Base-by-base conservation (phyloP, 805 yeast species). In the Phaffomyces thermotolerans region DNA sequence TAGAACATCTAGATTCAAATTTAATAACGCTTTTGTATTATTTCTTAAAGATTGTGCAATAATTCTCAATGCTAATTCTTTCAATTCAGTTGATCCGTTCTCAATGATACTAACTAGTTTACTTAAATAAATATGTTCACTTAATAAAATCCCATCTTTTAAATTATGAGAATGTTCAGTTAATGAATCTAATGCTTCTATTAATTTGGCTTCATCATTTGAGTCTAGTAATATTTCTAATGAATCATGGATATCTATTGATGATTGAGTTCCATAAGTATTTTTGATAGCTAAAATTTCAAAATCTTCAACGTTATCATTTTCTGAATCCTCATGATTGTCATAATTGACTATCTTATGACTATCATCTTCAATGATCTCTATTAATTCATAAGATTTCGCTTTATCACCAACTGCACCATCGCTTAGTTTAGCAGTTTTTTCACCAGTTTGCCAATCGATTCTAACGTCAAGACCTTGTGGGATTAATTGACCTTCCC, bases 401-500 rank as follows among this genome's bases (percentile, higher is more conserved):
- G 3, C 14, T 9, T 31, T 31, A 6, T n/a, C 9, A 17, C 8
- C 34, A 8, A 10, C 13, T 9, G 32, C 53, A 34, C 9, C 42
- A 52, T 57, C 56, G 24, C 67, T 73, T 47, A 78, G 52, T 51
- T 78, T 84, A 1, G 95, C 96, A 60, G 82, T 84, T 53, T 73
- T 77, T 24, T 65, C 61, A 17, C 83, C 81, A 0, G 89, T 79
- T n/a, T 81, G 86, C 45, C 89, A 63, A 58, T 87, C 81, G 52
- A 90, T 54, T 50, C 86, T 70, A 12, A 89, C 77, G 60, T 59
- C 62, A 30, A 85, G 63, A 0, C 97, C 98, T 7, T 75, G 76
- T 1, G 96, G 95, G 4, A 90, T 71, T 8, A 74, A 71, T 55
- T 87, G 96, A n/a, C 81, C 88, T 39, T 75, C 81, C 51, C 65